Percentiles rank a stretch among this genome's conserved stretches.
Evolutionary conservation across 169 alveolate genomes (phyloP).

Genomic region (Plasmodium cynomolgi): DNA sequence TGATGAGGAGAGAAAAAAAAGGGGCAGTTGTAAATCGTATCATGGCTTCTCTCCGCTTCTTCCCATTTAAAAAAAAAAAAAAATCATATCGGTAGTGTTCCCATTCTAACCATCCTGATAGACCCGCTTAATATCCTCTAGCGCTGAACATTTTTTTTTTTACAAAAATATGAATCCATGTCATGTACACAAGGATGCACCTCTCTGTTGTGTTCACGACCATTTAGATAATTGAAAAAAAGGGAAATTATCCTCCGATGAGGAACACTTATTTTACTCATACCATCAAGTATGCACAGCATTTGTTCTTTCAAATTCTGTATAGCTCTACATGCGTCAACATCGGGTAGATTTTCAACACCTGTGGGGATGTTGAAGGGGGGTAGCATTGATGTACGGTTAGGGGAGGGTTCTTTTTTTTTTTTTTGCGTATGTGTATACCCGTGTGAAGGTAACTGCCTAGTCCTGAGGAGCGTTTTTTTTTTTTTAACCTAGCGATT

Average conservation of each 20-base stretch:
- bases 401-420: background rate
- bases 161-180: background rate
- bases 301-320: slow-evolving; percentile 47
- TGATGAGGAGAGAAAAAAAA: background rate
- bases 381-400: background rate
- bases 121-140: slow-evolving; percentile 63
- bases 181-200: background rate
- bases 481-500: slow-evolving; percentile 43
- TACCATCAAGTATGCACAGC: slow-evolving; percentile 67
- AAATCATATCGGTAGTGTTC: background rate
- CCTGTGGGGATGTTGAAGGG: slow-evolving; percentile 27
- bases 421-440: background rate
- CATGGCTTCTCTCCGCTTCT: background rate
- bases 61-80: background rate
- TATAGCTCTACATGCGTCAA: slow-evolving; percentile 33
- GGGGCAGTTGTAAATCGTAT: background rate
- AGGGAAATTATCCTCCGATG: background rate
- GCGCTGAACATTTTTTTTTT: slow-evolving; percentile 23
- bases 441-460: background rate
- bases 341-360: slow-evolving; percentile 54
- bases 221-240: background rate
- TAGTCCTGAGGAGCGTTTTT: background rate
- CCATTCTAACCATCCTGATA: slow-evolving; percentile 55
- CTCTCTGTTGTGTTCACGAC: background rate
- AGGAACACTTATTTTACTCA: background rate